Conservation (phyloP, 257 asterid species). For the Solanum chmielewskii region DNA sequence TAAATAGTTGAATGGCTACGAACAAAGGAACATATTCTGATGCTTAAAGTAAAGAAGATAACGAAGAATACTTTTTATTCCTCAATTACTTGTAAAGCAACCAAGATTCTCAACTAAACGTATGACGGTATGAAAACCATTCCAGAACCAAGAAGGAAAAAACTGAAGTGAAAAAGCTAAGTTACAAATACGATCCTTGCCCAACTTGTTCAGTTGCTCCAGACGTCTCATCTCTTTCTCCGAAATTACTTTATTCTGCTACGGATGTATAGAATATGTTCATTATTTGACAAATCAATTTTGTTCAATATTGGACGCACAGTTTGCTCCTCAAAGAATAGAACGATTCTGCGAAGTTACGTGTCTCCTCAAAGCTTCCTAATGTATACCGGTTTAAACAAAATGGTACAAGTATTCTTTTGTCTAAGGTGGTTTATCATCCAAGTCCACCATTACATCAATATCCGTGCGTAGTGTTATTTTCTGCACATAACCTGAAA, state of each 20-base stretch:
- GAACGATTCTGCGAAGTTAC: background rate
- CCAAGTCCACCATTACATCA: slow-evolving; percentile 85
- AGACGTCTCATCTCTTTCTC: background rate
- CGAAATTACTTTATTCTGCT: background rate
- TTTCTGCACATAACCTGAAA: slow-evolving; percentile 91
- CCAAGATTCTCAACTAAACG: slow-evolving; percentile 18
- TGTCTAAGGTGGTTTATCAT: slow-evolving; percentile 46
- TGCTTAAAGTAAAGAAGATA: slow-evolving; percentile 25
- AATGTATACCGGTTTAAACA: background rate
- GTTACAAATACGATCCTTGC: slow-evolving; percentile 14
- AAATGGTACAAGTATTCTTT: background rate
- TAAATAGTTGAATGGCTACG: slow-evolving; percentile 2
- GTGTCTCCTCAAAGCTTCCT: background rate
- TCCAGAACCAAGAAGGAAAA: slow-evolving; percentile 4
- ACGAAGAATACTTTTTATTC: slow-evolving; percentile 27
- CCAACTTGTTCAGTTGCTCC: background rate
- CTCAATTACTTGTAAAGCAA: slow-evolving; percentile 5
- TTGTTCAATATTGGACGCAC: background rate
- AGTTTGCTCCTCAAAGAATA: background rate
- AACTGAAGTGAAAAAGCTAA: slow-evolving; percentile 1
- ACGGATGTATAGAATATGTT: background rate
- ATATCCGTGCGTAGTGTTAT: slow-evolving; percentile 67
- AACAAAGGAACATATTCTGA: background rate
- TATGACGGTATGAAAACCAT: background rate
- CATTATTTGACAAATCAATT: background rate